Evolutionary conservation across 2,329 filamentous ascomycete species (phyloP).

Genomic region (Leptographium procerum): DNA sequence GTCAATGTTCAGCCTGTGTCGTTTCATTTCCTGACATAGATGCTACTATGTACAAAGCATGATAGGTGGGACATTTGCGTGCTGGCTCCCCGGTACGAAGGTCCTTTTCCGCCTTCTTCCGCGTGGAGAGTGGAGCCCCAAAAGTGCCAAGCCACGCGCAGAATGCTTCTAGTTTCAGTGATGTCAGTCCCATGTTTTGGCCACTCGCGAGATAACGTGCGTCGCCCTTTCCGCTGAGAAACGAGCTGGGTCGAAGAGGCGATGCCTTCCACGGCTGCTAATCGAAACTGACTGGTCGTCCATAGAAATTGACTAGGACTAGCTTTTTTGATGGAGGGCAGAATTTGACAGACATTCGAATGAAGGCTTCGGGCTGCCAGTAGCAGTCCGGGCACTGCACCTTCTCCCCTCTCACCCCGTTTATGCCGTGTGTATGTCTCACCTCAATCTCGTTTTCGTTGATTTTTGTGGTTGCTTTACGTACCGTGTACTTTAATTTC

Average conservation of each 20-base stretch:
- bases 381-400: background rate
- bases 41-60: too few species aligned
- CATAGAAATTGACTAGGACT: too few species aligned
- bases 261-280: background rate
- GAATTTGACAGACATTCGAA: too few species aligned
- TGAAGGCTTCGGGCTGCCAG: too few species aligned
- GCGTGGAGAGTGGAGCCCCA: background rate
- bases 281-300: background rate
- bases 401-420: too few species aligned
- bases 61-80: background rate
- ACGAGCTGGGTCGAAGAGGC: background rate
- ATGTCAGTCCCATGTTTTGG: background rate
- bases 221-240: background rate
- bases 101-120: too few species aligned
- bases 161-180: background rate
- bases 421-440: too few species aligned
- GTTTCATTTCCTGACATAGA: too few species aligned
- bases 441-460: background rate
- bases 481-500: too few species aligned
- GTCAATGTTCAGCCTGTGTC: too few species aligned
- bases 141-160: background rate
- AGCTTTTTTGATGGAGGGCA: background rate
- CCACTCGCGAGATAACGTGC: background rate
- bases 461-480: background rate
- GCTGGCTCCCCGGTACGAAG: too few species aligned